These are phyloP conservation scores for Vigna radiata DNA, from an alignment of 306 rosid genomes.

Conservation along the genomic window DNA sequence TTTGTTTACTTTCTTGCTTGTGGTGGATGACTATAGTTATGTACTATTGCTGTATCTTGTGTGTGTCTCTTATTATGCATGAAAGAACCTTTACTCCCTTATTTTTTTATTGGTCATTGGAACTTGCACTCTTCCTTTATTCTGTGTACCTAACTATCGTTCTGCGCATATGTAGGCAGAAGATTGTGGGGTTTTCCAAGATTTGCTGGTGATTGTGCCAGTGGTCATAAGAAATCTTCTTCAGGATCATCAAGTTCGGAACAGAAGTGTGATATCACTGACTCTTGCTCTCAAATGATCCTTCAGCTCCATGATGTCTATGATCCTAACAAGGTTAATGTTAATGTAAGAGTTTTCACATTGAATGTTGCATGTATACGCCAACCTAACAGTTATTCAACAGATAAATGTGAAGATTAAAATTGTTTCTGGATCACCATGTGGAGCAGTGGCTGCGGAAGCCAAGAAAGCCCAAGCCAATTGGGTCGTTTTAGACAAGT, in stretches of 20 bases:
- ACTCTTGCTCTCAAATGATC: conserved; percentile 97
- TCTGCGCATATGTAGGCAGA: conserved; percentile 63
- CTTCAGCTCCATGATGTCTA: conserved; percentile 98
- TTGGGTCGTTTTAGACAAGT: conserved; percentile 98
- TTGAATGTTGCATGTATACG: conserved; percentile 6
- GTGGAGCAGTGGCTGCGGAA: conserved; percentile 90
- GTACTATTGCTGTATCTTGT: conserved; percentile 6
- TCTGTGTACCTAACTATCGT: conserved; percentile 1
- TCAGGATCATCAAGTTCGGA: conserved; percentile 71
- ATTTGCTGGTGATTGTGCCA: conserved; percentile 96
- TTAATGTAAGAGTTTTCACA: conserved; percentile 8
- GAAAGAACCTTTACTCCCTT: not conserved
- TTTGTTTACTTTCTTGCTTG: conserved; percentile 6
- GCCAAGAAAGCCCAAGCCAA: conserved; percentile 81
- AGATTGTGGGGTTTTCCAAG: conserved; percentile 92
- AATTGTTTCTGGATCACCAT: conserved; percentile 88
- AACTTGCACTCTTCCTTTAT: not conserved
- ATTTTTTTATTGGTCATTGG: conserved; percentile 16
- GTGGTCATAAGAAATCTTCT: conserved; percentile 61
- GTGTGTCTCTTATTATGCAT: conserved; percentile 7
- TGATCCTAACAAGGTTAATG: conserved; percentile 87
- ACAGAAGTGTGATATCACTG: conserved; percentile 75
- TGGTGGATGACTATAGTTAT: conserved; percentile 11
- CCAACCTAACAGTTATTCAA: not conserved
- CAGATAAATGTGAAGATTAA: conserved; percentile 94